Conservation (phyloP, 1,284 basidiomycete species). For the Bondarzewia mesenterica region DNA sequence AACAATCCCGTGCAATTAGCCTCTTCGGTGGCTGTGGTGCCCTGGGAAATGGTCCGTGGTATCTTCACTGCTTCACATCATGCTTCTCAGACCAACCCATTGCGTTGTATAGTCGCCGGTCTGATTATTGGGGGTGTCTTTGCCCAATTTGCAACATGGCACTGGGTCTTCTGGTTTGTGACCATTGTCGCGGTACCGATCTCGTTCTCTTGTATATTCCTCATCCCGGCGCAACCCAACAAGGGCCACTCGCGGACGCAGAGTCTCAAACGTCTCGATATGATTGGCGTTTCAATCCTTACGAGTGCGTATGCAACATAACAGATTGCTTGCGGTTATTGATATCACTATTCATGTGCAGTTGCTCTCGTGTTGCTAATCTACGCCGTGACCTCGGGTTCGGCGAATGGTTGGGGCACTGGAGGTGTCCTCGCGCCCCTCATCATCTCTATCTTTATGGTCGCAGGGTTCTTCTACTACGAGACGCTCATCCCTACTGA, state of each 20-base stretch:
- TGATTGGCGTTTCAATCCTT: constrained; percentile 31
- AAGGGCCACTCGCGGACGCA: constrained; percentile 1
- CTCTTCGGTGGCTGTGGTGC: constrained; percentile 37
- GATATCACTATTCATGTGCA: background rate
- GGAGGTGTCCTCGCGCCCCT: constrained; percentile 20
- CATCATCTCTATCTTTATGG: constrained; percentile 17
- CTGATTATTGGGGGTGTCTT: constrained; percentile 25
- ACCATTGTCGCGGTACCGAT: constrained; percentile 25
- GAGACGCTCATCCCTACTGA: constrained; percentile 1
- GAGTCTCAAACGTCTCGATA: constrained; percentile 21
- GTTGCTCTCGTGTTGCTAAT: constrained; percentile 20
- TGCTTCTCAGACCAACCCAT: background rate
- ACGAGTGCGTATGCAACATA: constrained; percentile 28
- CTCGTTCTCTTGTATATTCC: constrained; percentile 18
- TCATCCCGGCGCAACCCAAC: constrained; percentile 19
- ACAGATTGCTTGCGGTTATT: too few relatives aligned
- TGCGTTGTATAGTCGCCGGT: constrained; percentile 17
- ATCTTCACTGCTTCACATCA: background rate
- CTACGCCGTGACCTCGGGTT: constrained; percentile 22
- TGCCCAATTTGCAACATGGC: constrained; percentile 23
- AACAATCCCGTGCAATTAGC: constrained; percentile 38
- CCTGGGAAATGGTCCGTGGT: constrained; percentile 32
- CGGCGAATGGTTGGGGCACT: constrained; percentile 15
- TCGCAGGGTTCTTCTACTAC: constrained; percentile 17
- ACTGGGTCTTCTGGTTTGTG: constrained; percentile 30